Evolutionary conservation across 75 land plant genomes (phyloP), one percentile per base, ranked within the genome.

Genomic region (Azolla pinnata): DNA sequence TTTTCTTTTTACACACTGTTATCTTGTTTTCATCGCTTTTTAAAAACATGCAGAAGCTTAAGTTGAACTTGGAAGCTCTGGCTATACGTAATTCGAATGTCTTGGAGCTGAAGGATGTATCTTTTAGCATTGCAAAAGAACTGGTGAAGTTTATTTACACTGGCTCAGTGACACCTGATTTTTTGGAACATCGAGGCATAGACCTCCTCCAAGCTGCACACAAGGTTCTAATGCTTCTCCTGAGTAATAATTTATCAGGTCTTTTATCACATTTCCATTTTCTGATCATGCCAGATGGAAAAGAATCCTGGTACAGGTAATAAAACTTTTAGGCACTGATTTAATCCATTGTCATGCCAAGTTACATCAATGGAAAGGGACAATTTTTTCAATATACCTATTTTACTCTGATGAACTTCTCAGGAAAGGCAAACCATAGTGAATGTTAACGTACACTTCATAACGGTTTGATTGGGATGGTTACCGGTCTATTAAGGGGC

Each of bases 121-220:
- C 75, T 5, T 73, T 66, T 51, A 73, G 54, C 26, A 44, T 73
- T 0, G 62, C 56, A 9, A 62, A 73, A 33, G 65, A 44, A 10
- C 60, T 73, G 70, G 57, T 73, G 47, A 19, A 54, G 29, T 73
- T 61, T 47, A 55, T 73, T 31, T 73, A 73, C 64, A 73, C 75
- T 27, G 75, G 75, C 28, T 12, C 17, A 20, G 68, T 73, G n/a
- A 70, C 66, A 1, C 33, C 29, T 10, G 29, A 38, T 1, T 44
- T 67, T 27, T 54, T 73, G 59, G 60, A 66, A 2, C 70, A 55
- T 12, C 33, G 71, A 21, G 75, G 75, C 14, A 62, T 73, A 18
- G 75, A 73, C 29, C 45, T 73, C 2, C 33, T 73, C n/a, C 32
- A 54, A 33, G 65, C 70, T 67, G 75, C 75, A 46, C 75, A 73